Evolutionary conservation across 768 basidiomycete genomes (phyloP).

Genomic region (Leccinellum luteum): DNA sequence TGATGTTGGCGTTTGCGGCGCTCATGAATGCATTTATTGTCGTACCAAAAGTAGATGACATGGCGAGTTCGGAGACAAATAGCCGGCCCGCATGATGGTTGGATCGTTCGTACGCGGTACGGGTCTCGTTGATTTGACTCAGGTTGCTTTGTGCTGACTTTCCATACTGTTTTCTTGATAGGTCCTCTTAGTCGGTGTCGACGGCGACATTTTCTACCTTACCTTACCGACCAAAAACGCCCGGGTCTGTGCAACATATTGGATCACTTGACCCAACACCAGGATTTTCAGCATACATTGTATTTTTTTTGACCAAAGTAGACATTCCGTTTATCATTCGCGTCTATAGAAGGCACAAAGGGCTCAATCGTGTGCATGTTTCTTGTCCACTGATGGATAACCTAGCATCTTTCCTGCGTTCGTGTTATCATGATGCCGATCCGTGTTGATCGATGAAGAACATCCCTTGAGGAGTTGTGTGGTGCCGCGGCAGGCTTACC

Average conservation of each 20-base stretch:
- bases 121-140: not conserved
- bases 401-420: not conserved
- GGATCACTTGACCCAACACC: not conserved
- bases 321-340: not conserved
- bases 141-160: not conserved
- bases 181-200: not conserved
- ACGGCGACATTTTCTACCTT: not conserved
- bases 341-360: not conserved
- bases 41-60: slow-evolving; percentile 34
- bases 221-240: not conserved
- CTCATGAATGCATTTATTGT: slow-evolving; percentile 54
- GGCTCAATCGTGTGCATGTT: not conserved
- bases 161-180: not conserved
- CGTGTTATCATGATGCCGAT: not conserved
- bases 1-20: slow-evolving; percentile 58
- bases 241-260: not conserved
- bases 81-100: slow-evolving; percentile 16
- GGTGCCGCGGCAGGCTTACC: no score
- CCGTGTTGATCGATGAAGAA: not conserved
- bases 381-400: not conserved
- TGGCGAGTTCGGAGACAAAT: slow-evolving; percentile 16
- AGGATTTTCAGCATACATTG: not conserved
- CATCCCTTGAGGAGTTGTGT: not conserved
- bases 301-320: not conserved
- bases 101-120: not conserved